phyloP scores from a whole-genome alignment of 768 basidiomycete genomes.

The Hysterangium stoloniferum region DNA sequence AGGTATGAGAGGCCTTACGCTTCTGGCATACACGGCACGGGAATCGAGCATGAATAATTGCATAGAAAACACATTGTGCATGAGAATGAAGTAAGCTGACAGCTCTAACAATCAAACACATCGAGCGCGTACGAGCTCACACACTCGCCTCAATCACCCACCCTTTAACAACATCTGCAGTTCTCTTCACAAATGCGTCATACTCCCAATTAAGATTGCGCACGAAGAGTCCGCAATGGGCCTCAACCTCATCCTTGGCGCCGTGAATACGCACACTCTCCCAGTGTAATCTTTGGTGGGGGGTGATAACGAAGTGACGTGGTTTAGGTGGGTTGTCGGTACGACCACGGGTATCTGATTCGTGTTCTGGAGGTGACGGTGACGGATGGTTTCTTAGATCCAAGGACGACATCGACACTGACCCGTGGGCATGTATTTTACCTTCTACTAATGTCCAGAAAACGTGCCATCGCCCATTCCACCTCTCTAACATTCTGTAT shows the following conservation, averaged over 20 bases:
- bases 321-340: slow-evolving; percentile 14
- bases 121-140: not conserved
- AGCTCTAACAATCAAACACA: too few species aligned
- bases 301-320: slow-evolving; percentile 47
- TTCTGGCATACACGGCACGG: too few species aligned
- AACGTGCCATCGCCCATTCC: slow-evolving; percentile 48
- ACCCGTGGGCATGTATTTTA: too few species aligned
- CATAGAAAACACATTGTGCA: too few species aligned
- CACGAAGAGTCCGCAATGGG: slow-evolving; percentile 50
- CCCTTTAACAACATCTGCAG: slow-evolving; percentile 32
- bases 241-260: slow-evolving; percentile 47
- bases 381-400: too few species aligned
- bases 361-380: too few species aligned
- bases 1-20: too few species aligned
- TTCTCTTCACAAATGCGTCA: slow-evolving; percentile 38
- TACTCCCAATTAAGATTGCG: slow-evolving; percentile 43
- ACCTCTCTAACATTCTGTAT: slow-evolving; percentile 39
- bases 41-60: too few species aligned
- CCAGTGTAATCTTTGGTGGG: slow-evolving; percentile 40
- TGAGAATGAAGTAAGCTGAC: too few species aligned
- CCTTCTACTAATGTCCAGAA: slow-evolving; percentile 39
- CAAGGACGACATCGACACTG: too few species aligned
- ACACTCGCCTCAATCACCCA: slow-evolving; percentile 23
- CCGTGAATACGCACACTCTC: slow-evolving; percentile 42
- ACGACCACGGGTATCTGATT: slow-evolving; percentile 3